phyloP scores from a whole-genome alignment of 371 early-diverging fungal genomes.

The Mucor saturninus region DNA sequence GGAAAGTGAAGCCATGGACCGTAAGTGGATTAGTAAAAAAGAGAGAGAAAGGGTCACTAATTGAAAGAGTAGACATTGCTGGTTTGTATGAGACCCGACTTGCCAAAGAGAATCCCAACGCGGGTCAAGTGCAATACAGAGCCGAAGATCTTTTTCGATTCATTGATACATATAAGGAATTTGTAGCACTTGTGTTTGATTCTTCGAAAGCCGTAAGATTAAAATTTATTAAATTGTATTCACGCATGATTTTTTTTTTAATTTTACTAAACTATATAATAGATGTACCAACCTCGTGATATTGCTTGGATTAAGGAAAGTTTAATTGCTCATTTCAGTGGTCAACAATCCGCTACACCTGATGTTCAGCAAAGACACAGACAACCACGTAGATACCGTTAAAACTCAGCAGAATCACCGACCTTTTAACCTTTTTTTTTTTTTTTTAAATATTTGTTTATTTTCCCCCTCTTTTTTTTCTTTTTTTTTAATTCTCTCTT shows the following conservation, averaged over 20 bases:
- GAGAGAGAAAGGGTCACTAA: background rate
- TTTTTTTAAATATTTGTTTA: slow-evolving; percentile 6
- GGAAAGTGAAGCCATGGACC: slow-evolving; percentile 41
- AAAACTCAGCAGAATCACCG: slow-evolving; percentile 7
- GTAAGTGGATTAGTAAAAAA: slow-evolving; percentile 13
- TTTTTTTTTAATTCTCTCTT: background rate
- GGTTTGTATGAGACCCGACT: slow-evolving; percentile 45
- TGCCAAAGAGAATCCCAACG: slow-evolving; percentile 45
- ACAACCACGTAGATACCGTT: slow-evolving; percentile 23
- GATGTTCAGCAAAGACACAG: slow-evolving; percentile 15
- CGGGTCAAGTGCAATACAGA: slow-evolving; percentile 53
- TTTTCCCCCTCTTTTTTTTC: slow-evolving; percentile 13
- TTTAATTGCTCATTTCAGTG: slow-evolving; percentile 49
- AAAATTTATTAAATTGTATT: background rate
- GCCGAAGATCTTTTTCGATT: slow-evolving; percentile 53
- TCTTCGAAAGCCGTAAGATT: slow-evolving; percentile 18
- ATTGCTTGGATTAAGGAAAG: slow-evolving; percentile 55
- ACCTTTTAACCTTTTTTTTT: background rate
- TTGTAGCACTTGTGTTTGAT: slow-evolving; percentile 51
- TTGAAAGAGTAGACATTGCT: slow-evolving; percentile 38
- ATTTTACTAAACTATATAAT: background rate
- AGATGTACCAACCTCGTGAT: slow-evolving; percentile 50
- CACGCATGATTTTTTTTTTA: slow-evolving; percentile 7
- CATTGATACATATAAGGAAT: slow-evolving; percentile 53
- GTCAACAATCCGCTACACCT: slow-evolving; percentile 27